Percentiles rank a stretch among this genome's conserved stretches.
Conservation (phyloP, 2,329 filamentous ascomycete genomes). For the Pestalotiopsis sp. region DNA sequence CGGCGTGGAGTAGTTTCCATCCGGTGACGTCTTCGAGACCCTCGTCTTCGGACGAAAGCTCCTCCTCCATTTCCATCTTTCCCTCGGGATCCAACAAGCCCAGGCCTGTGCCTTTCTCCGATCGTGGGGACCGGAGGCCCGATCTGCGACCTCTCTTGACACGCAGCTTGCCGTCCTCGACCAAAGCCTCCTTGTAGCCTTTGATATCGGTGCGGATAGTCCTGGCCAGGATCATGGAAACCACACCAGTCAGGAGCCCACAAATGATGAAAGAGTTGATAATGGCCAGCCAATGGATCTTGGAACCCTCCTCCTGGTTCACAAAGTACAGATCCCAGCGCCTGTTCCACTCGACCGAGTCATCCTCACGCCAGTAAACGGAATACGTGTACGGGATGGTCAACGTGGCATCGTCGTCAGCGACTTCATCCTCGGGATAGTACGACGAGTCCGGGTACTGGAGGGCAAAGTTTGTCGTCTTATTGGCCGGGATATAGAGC, state of each 20-base stretch:
- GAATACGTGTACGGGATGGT: slow-evolving; percentile 85
- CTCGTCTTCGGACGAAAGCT: slow-evolving; percentile 68
- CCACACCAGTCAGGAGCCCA: slow-evolving; percentile 73
- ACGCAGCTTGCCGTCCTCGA: slow-evolving; percentile 66
- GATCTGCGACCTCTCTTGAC: slow-evolving; percentile 48
- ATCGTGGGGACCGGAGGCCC: slow-evolving; percentile 41
- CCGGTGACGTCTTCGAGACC: slow-evolving; percentile 77
- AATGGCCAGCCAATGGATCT: slow-evolving; percentile 86
- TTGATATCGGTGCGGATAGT: slow-evolving; percentile 81
- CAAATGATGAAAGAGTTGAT: slow-evolving; percentile 85
- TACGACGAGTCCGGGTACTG: slow-evolving; percentile 62
- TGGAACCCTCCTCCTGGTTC: slow-evolving; percentile 78
- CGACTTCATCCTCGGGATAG: slow-evolving; percentile 49
- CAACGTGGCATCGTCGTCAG: slow-evolving; percentile 64
- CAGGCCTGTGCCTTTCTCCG: slow-evolving; percentile 48
- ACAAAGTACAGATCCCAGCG: slow-evolving; percentile 91
- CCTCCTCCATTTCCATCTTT: slow-evolving; percentile 52
- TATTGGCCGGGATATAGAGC: slow-evolving; percentile 65
- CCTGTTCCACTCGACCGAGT: slow-evolving; percentile 76
- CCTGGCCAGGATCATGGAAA: slow-evolving; percentile 77
- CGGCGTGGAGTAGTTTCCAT: slow-evolving; percentile 87
- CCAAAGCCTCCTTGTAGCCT: slow-evolving; percentile 63
- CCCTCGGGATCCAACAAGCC: slow-evolving; percentile 62
- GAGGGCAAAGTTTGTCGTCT: slow-evolving; percentile 44
- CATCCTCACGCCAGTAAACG: slow-evolving; percentile 84